Conservation (phyloP, 108 stramenopile genomes). For the Skeletonema grethae region DNA sequence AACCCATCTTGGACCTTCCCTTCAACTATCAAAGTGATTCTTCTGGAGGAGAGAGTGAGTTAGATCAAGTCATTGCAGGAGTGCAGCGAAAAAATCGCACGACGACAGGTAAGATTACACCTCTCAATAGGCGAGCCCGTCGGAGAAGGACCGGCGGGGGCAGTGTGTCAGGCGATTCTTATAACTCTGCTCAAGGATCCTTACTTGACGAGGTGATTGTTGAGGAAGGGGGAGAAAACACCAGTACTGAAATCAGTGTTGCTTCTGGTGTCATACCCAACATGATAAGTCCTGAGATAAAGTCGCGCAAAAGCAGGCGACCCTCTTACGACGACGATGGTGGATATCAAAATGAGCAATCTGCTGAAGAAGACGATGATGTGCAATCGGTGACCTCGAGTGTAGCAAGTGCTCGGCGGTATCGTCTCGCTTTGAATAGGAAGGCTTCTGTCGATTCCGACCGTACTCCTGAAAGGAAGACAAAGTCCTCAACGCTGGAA, state of each 20-base stretch:
- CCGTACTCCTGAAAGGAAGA: background rate
- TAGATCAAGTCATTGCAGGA: conserved; percentile 41
- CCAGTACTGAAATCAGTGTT: conserved; percentile 31
- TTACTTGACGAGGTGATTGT: conserved; percentile 44
- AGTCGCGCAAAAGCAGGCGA: conserved; percentile 1
- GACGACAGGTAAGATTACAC: conserved; percentile 41
- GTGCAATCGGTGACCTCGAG: conserved; percentile 34
- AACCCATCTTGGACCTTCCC: background rate
- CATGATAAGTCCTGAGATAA: background rate
- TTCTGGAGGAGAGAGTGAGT: conserved; percentile 16
- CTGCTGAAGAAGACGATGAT: conserved; percentile 6
- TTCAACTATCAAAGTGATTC: background rate
- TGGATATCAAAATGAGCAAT: background rate
- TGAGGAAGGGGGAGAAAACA: conserved; percentile 35
- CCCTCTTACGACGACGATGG: background rate
- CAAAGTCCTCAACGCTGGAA: background rate
- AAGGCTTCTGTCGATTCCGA: background rate
- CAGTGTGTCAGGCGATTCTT: conserved; percentile 13
- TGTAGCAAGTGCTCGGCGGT: conserved; percentile 36
- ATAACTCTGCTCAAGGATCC: conserved; percentile 20
- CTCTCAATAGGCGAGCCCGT: conserved; percentile 24
- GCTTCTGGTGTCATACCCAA: background rate
- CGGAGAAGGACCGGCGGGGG: conserved; percentile 5
- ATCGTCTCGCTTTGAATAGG: conserved; percentile 31
- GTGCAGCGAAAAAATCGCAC: conserved; percentile 40